A percentile compares a stretch with the other conserved stretches of the same genome.
Evolutionary conservation across 352 stramenopile genomes (phyloP).

Genomic region (Globisporangium mamillatum): DNA sequence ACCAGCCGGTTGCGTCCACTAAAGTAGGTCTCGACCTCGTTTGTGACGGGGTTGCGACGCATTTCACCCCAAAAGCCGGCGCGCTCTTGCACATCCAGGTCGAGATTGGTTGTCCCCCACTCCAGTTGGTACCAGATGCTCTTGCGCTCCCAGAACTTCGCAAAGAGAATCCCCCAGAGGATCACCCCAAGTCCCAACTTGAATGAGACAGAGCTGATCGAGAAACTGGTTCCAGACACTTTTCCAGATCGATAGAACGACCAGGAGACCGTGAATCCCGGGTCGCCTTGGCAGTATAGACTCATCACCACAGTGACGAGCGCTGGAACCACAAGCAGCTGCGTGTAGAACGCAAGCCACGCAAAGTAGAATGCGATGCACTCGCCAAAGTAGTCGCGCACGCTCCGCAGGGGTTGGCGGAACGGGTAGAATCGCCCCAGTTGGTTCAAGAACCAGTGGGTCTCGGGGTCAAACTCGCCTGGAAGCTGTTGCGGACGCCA

Average conservation of each 20-base stretch:
- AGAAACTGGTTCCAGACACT: neutral
- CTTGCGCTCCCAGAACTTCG: slow-evolving; percentile 55
- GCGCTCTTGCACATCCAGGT: slow-evolving; percentile 21
- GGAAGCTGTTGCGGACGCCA: slow-evolving; percentile 40
- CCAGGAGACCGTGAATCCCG: slow-evolving; percentile 18
- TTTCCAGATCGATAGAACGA: slow-evolving; percentile 26
- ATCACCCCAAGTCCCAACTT: slow-evolving; percentile 30
- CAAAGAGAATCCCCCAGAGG: slow-evolving; percentile 50
- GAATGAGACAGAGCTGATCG: slow-evolving; percentile 5
- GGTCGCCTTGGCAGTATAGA: slow-evolving; percentile 14
- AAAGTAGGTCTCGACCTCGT: slow-evolving; percentile 29
- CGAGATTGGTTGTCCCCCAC: slow-evolving; percentile 37
- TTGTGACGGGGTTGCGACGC: slow-evolving; percentile 28
- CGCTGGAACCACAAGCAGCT: slow-evolving; percentile 57
- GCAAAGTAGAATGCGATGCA: slow-evolving; percentile 90
- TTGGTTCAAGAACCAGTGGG: slow-evolving; percentile 39
- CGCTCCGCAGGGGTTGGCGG: slow-evolving; percentile 66
- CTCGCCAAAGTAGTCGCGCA: slow-evolving; percentile 89
- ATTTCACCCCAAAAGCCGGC: slow-evolving; percentile 27
- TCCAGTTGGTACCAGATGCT: slow-evolving; percentile 60
- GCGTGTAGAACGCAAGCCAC: slow-evolving; percentile 80
- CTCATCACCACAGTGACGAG: slow-evolving; percentile 33
- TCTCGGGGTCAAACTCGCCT: slow-evolving; percentile 34
- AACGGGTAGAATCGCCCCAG: slow-evolving; percentile 43
- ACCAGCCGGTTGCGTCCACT: slow-evolving; percentile 12